These are phyloP conservation scores for Beauveria brongniartii DNA, from an alignment of 2,329 filamentous ascomycete genomes.

Conservation along the genomic window DNA sequence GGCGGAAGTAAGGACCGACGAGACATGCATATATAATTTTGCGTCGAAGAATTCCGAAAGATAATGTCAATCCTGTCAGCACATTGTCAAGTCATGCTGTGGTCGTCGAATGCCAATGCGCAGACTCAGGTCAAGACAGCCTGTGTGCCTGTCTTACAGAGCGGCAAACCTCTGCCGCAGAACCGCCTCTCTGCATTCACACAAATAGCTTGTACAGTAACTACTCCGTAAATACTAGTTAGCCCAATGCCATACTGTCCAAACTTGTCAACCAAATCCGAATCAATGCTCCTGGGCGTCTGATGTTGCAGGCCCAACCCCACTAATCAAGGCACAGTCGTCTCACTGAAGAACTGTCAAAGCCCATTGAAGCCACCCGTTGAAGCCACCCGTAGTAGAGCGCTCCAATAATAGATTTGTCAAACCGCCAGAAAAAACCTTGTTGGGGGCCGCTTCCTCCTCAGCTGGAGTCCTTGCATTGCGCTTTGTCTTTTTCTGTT, in stretches of 20 bases:
- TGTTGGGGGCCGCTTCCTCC: not conserved
- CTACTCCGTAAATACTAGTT: too few species aligned
- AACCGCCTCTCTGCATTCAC: too few species aligned
- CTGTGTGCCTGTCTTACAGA: too few species aligned
- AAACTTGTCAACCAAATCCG: not conserved
- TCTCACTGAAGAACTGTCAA: not conserved
- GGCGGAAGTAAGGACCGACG: not conserved
- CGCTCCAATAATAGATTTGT: slow-evolving; percentile 3
- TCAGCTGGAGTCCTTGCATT: not conserved
- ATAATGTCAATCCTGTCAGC: too few species aligned
- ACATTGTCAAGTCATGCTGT: too few species aligned
- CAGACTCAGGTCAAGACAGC: too few species aligned
- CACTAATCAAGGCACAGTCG: slow-evolving; percentile 1
- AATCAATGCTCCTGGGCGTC: not conserved
- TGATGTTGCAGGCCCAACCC: not conserved
- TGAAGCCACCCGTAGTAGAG: not conserved
- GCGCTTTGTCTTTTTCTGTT: not conserved
- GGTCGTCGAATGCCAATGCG: too few species aligned
- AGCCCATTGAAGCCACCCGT: not conserved
- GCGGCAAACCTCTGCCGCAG: too few species aligned
- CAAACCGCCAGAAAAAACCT: not conserved
- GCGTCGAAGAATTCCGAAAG: too few species aligned
- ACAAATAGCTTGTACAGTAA: too few species aligned
- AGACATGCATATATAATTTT: not conserved
- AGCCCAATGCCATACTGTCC: not conserved